Evolutionary conservation across 805 yeast genomes (phyloP).

Genomic region (Candida ascalaphidarum): DNA sequence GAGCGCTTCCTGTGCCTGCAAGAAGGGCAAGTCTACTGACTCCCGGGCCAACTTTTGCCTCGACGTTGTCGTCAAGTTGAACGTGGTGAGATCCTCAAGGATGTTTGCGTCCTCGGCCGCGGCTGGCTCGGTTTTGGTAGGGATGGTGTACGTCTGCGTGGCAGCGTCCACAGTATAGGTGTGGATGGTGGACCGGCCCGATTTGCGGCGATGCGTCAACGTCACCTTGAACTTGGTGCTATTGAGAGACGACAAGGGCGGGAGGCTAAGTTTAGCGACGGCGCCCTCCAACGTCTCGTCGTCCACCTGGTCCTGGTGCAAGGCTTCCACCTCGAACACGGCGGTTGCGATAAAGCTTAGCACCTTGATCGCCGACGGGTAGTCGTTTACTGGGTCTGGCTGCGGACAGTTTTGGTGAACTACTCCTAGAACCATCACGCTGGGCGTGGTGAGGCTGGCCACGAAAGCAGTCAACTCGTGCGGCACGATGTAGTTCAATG

Average conservation of each 20-base stretch:
- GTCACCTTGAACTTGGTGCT: constrained; percentile 34
- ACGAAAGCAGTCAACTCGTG: constrained; percentile 42
- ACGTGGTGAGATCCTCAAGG: constrained; percentile 74
- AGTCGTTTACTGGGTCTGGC: constrained; percentile 31
- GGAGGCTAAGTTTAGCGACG: constrained; percentile 35
- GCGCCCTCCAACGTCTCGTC: constrained; percentile 40
- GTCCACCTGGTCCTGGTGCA: constrained; percentile 17
- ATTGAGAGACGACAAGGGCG: constrained; percentile 39
- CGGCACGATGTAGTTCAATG: constrained; percentile 50
- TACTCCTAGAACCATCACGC: constrained; percentile 21
- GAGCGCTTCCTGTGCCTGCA: constrained; percentile 74
- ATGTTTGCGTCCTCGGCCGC: constrained; percentile 41
- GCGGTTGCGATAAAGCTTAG: constrained; percentile 69
- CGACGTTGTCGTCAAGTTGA: constrained; percentile 68
- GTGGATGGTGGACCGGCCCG: constrained; percentile 69
- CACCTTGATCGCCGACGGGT: constrained; percentile 46
- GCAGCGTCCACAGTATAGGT: constrained; percentile 43
- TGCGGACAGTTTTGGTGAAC: constrained; percentile 30
- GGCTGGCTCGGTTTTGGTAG: constrained; percentile 11
- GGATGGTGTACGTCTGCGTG: constrained; percentile 33
- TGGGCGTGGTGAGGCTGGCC: constrained; percentile 33
- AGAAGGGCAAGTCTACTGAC: constrained; percentile 81
- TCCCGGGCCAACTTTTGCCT: constrained; percentile 74
- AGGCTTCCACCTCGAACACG: constrained; percentile 54
- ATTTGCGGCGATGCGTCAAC: constrained; percentile 66